Evolutionary conservation across 306 rosid species (phyloP).

Genomic region (Cucurbita maxima): DNA sequence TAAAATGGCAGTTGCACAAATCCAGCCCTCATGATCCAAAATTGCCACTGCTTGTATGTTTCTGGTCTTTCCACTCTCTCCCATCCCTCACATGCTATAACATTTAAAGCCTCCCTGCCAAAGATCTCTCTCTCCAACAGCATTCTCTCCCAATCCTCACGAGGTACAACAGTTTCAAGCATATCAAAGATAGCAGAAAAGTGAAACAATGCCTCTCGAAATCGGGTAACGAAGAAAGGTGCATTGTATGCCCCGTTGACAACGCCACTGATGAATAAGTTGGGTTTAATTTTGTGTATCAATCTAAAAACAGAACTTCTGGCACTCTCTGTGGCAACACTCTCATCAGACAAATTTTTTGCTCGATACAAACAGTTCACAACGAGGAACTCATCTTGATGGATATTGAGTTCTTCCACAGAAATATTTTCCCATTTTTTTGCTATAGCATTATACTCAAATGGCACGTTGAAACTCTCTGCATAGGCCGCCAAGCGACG

Average conservation of each 20-base stretch:
- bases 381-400: conserved; percentile 48
- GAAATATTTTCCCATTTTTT: conserved; percentile 75
- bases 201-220: conserved; percentile 84
- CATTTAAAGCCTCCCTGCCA: conserved; percentile 86
- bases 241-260: conserved; percentile 82
- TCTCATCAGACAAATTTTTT: conserved; percentile 77
- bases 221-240: conserved; percentile 87
- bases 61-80: conserved; percentile 97
- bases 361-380: conserved; percentile 66
- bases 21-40: conserved; percentile 70
- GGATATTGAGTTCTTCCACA: conserved; percentile 76
- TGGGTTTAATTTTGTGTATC: conserved; percentile 58
- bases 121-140: conserved; percentile 71
- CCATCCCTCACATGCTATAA: conserved; percentile 88
- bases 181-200: conserved; percentile 80
- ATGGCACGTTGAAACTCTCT: conserved; percentile 49
- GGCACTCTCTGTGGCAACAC: conserved; percentile 57
- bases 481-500: conserved; percentile 72
- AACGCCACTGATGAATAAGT: conserved; percentile 62
- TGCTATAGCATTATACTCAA: conserved; percentile 73
- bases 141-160: conserved; percentile 77
- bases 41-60: conserved; percentile 91
- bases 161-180: conserved; percentile 85
- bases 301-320: conserved; percentile 49
- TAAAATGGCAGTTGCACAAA: conserved; percentile 38